Percentiles rank a stretch among this genome's conserved stretches.
These are phyloP conservation scores for Pyrenophora teres DNA, from an alignment of 2,329 filamentous ascomycete genomes.

Conservation along the genomic window DNA sequence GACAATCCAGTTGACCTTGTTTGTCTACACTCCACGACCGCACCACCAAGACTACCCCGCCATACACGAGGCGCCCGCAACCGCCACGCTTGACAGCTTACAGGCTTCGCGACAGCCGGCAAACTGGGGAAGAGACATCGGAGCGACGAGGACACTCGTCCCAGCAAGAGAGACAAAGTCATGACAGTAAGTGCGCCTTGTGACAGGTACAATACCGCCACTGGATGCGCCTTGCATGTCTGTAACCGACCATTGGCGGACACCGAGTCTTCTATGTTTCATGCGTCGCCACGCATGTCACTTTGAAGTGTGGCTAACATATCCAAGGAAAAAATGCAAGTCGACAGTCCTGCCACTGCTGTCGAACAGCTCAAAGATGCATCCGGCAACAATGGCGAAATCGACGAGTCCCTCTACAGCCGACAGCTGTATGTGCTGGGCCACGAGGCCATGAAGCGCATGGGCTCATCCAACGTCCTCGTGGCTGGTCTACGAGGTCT, in stretches of 20 bases:
- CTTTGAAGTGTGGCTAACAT: constrained; percentile 10
- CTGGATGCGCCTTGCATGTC: constrained; percentile 18
- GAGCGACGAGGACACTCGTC: constrained; percentile 46
- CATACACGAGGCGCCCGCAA: constrained; percentile 16
- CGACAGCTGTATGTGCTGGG: constrained; percentile 73
- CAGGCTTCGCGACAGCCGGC: constrained; percentile 37
- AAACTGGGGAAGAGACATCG: constrained; percentile 52
- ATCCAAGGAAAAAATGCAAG: constrained; percentile 63
- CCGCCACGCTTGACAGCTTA: constrained; percentile 30
- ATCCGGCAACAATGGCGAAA: constrained; percentile 58
- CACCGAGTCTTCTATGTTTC: constrained; percentile 3
- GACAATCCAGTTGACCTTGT: constrained; percentile 9
- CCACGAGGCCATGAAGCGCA: constrained; percentile 93
- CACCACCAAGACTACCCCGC: constrained; percentile 18
- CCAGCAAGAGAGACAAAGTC: constrained; percentile 49
- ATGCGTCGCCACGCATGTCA: constrained; percentile 2
- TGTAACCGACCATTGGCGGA: constrained; percentile 12
- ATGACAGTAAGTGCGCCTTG: constrained; percentile 46
- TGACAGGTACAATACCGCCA: neutral
- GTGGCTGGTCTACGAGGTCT: constrained; percentile 90
- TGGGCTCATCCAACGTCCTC: constrained; percentile 94
- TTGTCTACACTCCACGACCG: constrained; percentile 1
- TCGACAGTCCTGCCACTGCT: constrained; percentile 62
- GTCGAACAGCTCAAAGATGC: constrained; percentile 63
- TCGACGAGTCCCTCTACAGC: constrained; percentile 71